phyloP scores from a whole-genome alignment of 2,329 filamentous ascomycete species.

The Metarhizium sp. region DNA sequence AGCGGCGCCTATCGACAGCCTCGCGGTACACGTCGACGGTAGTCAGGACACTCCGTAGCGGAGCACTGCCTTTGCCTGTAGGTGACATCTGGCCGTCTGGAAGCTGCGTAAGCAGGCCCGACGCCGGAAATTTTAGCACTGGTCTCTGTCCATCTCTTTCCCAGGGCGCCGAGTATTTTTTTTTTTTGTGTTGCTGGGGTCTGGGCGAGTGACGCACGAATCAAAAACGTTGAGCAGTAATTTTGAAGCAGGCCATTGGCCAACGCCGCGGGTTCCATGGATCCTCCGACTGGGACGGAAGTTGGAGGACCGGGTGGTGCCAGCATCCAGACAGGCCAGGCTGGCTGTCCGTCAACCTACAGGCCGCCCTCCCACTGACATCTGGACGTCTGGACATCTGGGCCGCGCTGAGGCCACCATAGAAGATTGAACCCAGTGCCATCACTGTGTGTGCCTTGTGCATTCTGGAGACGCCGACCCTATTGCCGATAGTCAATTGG shows the following conservation, averaged over 20 bases:
- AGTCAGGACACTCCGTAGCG: background rate
- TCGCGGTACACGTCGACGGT: too few relatives aligned
- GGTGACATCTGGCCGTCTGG: background rate
- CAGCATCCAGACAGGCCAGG: slow-evolving; percentile 5
- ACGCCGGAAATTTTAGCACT: too few relatives aligned
- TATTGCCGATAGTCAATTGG: background rate
- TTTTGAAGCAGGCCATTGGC: slow-evolving; percentile 19
- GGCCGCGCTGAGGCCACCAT: too few relatives aligned
- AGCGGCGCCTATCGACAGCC: background rate
- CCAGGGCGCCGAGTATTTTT: background rate
- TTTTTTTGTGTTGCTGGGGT: background rate
- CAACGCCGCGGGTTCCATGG: background rate
- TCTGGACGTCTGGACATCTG: too few relatives aligned
- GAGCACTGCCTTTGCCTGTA: background rate
- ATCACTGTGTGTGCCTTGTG: too few relatives aligned
- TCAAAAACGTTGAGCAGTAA: slow-evolving; percentile 18
- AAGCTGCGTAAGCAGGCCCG: background rate
- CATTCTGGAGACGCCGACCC: too few relatives aligned
- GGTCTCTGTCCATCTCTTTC: too few relatives aligned
- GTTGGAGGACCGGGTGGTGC: slow-evolving; percentile 16
- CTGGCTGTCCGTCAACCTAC: too few relatives aligned
- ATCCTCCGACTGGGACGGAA: slow-evolving; percentile 12
- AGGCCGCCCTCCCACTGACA: too few relatives aligned
- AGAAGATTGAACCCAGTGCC: too few relatives aligned
- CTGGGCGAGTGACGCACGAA: slow-evolving; percentile 11